Evolutionary conservation across 345 rosid genomes (phyloP).

Genomic region (Chamaenerion angustifolium): DNA sequence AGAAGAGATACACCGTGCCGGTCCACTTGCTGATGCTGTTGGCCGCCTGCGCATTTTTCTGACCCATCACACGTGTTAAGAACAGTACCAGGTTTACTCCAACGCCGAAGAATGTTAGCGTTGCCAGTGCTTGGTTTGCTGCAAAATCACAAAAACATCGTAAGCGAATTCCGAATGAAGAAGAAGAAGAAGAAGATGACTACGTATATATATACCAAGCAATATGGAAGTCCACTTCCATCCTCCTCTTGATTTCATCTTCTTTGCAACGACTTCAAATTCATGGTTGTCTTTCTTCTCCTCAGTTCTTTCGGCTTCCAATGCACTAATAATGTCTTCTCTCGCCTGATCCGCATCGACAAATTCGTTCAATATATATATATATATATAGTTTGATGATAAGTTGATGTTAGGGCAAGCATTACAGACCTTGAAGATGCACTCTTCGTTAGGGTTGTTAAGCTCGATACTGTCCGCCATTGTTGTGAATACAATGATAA

Average conservation of each 20-base stretch:
- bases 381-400: no score
- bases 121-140: conserved; percentile 14
- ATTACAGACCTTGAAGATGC: no score
- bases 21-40: conserved; percentile 17
- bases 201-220: no score
- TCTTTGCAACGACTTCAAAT: conserved; percentile 1
- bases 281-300: background rate
- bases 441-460: no score
- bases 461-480: no score
- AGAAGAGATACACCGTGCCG: conserved; percentile 12
- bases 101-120: conserved; percentile 13
- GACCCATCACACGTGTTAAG: conserved; percentile 8
- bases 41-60: conserved; percentile 11
- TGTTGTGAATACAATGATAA: no score
- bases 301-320: background rate
- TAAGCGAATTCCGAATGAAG: background rate
- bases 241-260: conserved; percentile 3
- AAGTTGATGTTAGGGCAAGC: no score
- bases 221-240: conserved; percentile 12
- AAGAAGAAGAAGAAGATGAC: no score
- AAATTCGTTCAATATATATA: background rate
- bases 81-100: conserved; percentile 16
- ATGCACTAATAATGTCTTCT: conserved; percentile 1
- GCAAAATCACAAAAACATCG: no score
- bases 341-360: conserved; percentile 1